Conservation (phyloP, 306 rosid species). For the Sophora flavescens region DNA sequence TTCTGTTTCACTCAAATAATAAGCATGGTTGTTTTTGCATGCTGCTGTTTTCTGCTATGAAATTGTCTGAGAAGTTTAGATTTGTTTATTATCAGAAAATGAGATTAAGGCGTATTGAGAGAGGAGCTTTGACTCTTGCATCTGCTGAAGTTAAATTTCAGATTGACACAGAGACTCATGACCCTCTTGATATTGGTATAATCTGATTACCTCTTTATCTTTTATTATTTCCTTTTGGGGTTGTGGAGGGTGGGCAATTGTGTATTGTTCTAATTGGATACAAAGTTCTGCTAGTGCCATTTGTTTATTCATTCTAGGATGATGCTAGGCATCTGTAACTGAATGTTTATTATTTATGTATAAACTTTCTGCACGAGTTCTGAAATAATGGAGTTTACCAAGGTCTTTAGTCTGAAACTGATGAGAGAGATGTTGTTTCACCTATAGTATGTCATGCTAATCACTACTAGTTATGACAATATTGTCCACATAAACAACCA, state of each 20-base stretch:
- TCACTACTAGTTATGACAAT: too few species aligned
- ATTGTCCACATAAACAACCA: too few species aligned
- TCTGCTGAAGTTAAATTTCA: conserved; percentile 99
- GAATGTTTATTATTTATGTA: background rate
- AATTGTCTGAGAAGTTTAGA: conserved; percentile 44
- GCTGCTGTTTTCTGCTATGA: conserved; percentile 6
- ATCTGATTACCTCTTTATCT: conserved; percentile 25
- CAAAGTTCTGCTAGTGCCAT: conserved; percentile 35
- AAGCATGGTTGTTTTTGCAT: conserved; percentile 29
- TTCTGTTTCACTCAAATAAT: conserved; percentile 14
- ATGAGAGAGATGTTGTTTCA: too few species aligned
- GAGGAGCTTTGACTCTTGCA: conserved; percentile 98
- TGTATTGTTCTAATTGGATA: conserved; percentile 31
- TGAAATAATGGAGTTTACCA: background rate
- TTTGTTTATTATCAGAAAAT: conserved; percentile 70
- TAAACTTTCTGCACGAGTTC: background rate
- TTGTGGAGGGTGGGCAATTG: conserved; percentile 23
- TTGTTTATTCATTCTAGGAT: conserved; percentile 26
- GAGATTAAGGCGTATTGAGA: conserved; percentile 90
- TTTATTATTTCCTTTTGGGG: conserved; percentile 25
- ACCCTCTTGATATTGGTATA: conserved; percentile 97
- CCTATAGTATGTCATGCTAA: too few species aligned
- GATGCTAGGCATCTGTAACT: background rate
- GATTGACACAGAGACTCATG: conserved; percentile 98
- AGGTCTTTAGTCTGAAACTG: too few species aligned